These are phyloP conservation scores for Rhodocollybia butyracea DNA, from an alignment of 768 basidiomycete genomes.

Conservation along the genomic window DNA sequence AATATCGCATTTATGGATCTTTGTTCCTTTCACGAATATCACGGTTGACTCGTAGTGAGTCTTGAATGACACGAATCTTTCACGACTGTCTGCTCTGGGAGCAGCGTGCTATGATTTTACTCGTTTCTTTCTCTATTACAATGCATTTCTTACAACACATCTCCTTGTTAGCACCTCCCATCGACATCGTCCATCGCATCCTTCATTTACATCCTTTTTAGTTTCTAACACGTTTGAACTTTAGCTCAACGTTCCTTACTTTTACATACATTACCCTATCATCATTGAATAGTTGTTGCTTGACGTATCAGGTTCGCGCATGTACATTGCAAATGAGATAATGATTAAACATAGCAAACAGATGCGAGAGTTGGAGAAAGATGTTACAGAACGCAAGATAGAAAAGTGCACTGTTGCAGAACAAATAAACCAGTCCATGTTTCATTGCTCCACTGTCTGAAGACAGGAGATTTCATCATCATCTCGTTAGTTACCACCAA, in stretches of 20 bases:
- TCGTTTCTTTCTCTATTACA: neutral
- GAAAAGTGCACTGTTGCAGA: too few relatives aligned
- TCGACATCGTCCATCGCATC: neutral
- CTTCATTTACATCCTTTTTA: too few relatives aligned
- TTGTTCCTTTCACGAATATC: too few relatives aligned
- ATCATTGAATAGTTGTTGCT: too few relatives aligned
- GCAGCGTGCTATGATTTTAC: neutral
- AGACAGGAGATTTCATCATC: too few relatives aligned
- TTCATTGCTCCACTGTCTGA: neutral
- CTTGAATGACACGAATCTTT: too few relatives aligned
- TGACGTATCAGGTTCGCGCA: neutral
- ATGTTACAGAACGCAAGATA: neutral
- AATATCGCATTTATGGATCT: too few relatives aligned
- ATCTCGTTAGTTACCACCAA: slow-evolving; percentile 36
- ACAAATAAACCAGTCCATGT: neutral
- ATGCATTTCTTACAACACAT: neutral
- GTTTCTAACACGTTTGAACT: too few relatives aligned
- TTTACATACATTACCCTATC: too few relatives aligned
- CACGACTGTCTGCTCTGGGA: neutral
- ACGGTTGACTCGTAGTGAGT: too few relatives aligned
- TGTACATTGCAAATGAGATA: neutral
- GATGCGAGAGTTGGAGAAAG: neutral
- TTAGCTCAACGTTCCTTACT: too few relatives aligned
- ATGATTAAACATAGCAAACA: neutral
- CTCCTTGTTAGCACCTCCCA: neutral